phyloP scores from a whole-genome alignment of 2,329 filamentous ascomycete species.

The Purpureocillium lavendulum region DNA sequence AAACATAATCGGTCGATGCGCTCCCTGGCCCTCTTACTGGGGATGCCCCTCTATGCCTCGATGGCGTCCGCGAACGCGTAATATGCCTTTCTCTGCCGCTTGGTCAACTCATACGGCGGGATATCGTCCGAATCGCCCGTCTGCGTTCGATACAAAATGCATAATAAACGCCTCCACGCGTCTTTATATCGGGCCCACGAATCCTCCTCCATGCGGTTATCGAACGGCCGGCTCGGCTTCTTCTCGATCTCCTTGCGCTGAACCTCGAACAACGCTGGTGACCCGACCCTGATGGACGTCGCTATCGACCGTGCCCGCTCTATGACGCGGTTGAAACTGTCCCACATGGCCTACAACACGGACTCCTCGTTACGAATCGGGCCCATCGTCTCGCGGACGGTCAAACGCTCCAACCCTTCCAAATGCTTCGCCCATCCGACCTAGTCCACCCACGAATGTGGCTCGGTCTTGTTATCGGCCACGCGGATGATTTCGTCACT shows the following conservation, averaged over 20 bases:
- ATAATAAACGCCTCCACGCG: slow-evolving; percentile 2
- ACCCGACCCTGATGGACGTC: background rate
- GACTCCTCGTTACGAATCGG: slow-evolving; percentile 3
- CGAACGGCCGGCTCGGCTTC: slow-evolving; percentile 3
- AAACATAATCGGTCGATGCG: background rate
- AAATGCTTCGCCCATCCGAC: slow-evolving; percentile 5
- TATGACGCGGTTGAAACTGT: background rate
- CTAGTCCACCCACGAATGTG: slow-evolving; percentile 2
- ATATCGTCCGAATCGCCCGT: background rate
- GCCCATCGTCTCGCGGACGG: background rate
- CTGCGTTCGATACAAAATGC: slow-evolving; percentile 2
- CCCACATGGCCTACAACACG: slow-evolving; percentile 3
- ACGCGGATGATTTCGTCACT: background rate
- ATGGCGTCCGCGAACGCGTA: background rate
- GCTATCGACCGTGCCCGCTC: slow-evolving; percentile 1
- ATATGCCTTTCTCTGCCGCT: background rate
- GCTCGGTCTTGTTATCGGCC: slow-evolving; percentile 1
- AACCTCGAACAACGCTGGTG: slow-evolving; percentile 5
- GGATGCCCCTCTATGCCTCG: background rate
- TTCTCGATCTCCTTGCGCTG: slow-evolving; percentile 2
- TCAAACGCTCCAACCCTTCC: background rate
- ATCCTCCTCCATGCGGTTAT: slow-evolving; percentile 6
- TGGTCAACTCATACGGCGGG: background rate
- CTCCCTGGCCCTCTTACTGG: background rate
- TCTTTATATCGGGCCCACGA: slow-evolving; percentile 6